A percentile compares a stretch with the other conserved stretches of the same genome.
These are phyloP conservation scores for Creolimax fragrantissima DNA, from an alignment of 78 protist genomes.

Conservation along the genomic window DNA sequence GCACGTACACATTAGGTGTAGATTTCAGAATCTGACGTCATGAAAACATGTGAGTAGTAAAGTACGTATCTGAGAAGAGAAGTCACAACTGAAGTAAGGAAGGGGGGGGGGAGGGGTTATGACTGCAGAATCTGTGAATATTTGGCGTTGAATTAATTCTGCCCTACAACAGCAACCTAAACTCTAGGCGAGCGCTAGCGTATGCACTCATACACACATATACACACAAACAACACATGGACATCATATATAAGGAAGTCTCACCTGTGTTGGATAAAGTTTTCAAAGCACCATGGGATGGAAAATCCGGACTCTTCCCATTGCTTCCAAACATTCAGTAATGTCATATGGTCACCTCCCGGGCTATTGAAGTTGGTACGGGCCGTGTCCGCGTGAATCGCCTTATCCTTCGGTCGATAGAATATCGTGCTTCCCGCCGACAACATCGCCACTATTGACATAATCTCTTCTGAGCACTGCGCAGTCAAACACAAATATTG, in stretches of 20 bases:
- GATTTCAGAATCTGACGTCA: no score
- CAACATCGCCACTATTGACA: conserved; percentile 83
- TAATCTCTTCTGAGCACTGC: conserved; percentile 44
- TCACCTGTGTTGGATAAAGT: conserved; percentile 70
- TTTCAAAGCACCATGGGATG: conserved; percentile 88
- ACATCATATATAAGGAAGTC: background rate
- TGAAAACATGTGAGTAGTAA: no score
- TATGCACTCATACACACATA: background rate
- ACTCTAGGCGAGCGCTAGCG: no score
- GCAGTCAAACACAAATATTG: background rate
- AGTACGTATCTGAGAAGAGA: no score
- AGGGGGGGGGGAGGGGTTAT: no score
- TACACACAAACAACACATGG: background rate
- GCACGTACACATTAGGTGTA: no score
- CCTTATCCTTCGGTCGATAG: conserved; percentile 80
- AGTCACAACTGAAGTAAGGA: no score
- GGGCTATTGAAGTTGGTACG: background rate
- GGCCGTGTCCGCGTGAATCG: conserved; percentile 67
- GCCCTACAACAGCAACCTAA: no score
- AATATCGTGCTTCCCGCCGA: conserved; percentile 72
- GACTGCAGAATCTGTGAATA: no score
- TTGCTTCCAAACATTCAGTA: conserved; percentile 72
- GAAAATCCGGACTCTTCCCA: conserved; percentile 77
- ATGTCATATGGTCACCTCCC: conserved; percentile 85
- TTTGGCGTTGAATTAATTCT: no score